Base-by-base conservation (phyloP, 106 monocot genomes). In the Apostasia ramifera region DNA sequence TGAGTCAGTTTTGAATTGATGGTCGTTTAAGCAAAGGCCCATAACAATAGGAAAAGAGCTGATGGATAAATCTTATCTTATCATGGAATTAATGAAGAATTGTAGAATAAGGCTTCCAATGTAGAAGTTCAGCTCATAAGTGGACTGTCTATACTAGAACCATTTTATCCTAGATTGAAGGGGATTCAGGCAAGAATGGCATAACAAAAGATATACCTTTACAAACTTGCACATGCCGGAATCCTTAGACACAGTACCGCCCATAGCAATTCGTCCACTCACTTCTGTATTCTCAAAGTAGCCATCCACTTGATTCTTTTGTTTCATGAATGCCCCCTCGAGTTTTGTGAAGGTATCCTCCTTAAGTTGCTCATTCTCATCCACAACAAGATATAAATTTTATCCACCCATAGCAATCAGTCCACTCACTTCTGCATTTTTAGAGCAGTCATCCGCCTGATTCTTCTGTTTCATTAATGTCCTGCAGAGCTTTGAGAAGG, bases 191-290 rank as follows among this genome's bases (percentile, higher is more conserved):
- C 26, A 26, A 26, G 26, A 26, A 26, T 26, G 26, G 26, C 26
- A 55, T 9, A 49, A 53, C 41, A 55, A 46, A 42, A 53, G 58
- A 5, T 37, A 14, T 84, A 98, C 97, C 97, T 98, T 98, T 40
- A 98, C 98, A 73, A 98, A 93, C 80, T 81, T 93, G 77, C 85
- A 98, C 55, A 93, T 98, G 72, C 93, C 93, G 47, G 98, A 98
- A 63, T 75, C 77, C 37, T 61, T 74, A 58, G 82, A 82, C 78
- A 83, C 90, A 72, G 55, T 67, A n/a, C 93, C 98, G 42, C 93
- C 98, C 59, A 77, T 98, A 12, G 90, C 83, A 68, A 93, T 93
- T 68, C 98, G 75, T 42, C 81, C 84, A 67, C 44, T 73, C 40
- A 77, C 71, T 77, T 86, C 93, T 15, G 47, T 75, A 52, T 77